A percentile compares a stretch with the other conserved stretches of the same genome.
phyloP scores from a whole-genome alignment of 257 asterid genomes.

The Ajuga chamaepitys region DNA sequence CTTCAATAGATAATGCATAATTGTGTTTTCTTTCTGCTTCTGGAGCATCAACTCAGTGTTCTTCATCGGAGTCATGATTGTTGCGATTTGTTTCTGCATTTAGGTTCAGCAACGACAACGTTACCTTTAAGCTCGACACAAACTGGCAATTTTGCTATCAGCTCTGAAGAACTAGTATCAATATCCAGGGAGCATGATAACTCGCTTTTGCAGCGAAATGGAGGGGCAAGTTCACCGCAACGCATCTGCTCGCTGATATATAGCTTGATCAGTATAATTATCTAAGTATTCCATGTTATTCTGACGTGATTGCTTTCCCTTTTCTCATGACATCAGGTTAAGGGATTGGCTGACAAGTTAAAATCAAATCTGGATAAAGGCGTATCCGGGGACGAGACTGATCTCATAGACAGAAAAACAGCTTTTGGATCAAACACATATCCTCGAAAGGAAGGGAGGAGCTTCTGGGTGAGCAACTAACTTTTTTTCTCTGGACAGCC shows the following conservation, averaged over 20 bases:
- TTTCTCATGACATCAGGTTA: constrained; percentile 35
- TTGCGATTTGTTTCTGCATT: constrained; percentile 16
- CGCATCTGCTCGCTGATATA: neutral
- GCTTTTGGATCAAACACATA: constrained; percentile 84
- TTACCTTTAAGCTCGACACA: constrained; percentile 28
- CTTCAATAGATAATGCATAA: neutral
- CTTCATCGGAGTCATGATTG: neutral
- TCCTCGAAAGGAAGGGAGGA: constrained; percentile 77
- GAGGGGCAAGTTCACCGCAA: constrained; percentile 63
- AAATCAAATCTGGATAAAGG: constrained; percentile 63
- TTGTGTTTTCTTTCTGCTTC: neutral
- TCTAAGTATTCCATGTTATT: neutral
- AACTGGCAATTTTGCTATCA: constrained; percentile 52
- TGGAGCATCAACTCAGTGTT: neutral
- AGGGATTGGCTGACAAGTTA: constrained; percentile 59
- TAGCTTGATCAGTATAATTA: neutral
- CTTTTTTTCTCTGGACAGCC: neutral
- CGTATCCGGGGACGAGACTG: constrained; percentile 58
- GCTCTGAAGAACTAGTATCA: constrained; percentile 59
- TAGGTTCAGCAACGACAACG: constrained; percentile 37
- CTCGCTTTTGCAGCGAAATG: constrained; percentile 44
- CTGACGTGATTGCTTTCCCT: neutral
- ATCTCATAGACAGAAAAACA: constrained; percentile 48
- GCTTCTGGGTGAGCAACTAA: constrained; percentile 56
- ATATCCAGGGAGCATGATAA: constrained; percentile 54